Percentiles rank a stretch among this genome's conserved stretches.
These are phyloP conservation scores for Penicillium coprophilum DNA, from an alignment of 495 filamentous ascomycete genomes.

Conservation along the genomic window DNA sequence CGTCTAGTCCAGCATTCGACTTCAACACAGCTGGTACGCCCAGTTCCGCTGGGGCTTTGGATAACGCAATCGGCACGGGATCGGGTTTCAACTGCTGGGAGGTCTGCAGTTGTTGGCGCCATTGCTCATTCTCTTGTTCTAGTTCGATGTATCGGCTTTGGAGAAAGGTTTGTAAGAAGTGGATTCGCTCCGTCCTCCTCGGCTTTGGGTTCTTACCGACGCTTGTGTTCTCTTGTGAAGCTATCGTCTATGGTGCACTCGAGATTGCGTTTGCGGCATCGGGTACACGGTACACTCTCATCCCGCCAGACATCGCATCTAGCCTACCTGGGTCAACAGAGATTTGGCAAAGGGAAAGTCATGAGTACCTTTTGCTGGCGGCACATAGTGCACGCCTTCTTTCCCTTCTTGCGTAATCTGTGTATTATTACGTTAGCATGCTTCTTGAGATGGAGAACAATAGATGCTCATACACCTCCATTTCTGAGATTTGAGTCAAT, in stretches of 20 bases:
- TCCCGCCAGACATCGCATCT: conserved; percentile 45
- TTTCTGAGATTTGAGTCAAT: background rate
- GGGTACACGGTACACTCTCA: conserved; percentile 35
- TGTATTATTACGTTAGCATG: conserved; percentile 13
- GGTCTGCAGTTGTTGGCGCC: conserved; percentile 34
- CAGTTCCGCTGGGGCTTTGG: conserved; percentile 37
- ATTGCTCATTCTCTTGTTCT: conserved; percentile 40
- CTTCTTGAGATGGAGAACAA: background rate
- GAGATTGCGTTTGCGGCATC: conserved; percentile 39
- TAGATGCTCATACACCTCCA: conserved; percentile 18
- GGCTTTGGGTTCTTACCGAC: conserved; percentile 31
- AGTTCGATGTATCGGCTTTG: conserved; percentile 38
- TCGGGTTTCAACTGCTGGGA: conserved; percentile 25
- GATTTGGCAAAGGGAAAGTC: background rate
- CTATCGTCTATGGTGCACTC: conserved; percentile 42
- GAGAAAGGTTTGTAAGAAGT: background rate
- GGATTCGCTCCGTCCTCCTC: background rate
- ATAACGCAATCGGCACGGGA: conserved; percentile 31
- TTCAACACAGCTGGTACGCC: conserved; percentile 8
- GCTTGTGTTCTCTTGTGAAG: conserved; percentile 47
- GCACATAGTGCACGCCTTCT: conserved; percentile 48
- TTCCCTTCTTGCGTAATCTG: conserved; percentile 41
- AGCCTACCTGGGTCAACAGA: conserved; percentile 24
- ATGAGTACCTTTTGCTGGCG: conserved; percentile 44
- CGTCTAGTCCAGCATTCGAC: conserved; percentile 5